Evolutionary conservation across 257 asterid genomes (phyloP).

Genomic region (Rehmannia glutinosa): DNA sequence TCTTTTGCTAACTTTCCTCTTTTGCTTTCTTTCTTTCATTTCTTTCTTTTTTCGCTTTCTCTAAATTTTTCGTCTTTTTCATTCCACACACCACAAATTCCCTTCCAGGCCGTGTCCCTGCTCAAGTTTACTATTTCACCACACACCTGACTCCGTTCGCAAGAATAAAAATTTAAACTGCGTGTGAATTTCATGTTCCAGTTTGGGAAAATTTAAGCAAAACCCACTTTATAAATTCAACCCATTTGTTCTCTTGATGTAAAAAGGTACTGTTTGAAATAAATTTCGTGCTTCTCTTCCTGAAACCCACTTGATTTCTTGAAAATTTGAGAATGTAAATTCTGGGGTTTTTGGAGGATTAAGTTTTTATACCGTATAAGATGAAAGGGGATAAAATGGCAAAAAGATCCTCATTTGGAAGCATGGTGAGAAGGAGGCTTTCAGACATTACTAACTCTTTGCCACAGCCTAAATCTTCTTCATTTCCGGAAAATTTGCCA

Average conservation of each 20-base stretch:
- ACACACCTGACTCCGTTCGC: neutral
- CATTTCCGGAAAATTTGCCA: slow-evolving; percentile 21
- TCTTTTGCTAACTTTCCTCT: neutral
- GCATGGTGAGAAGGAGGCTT: slow-evolving; percentile 56
- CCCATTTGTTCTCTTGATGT: neutral
- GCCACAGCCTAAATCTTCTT: slow-evolving; percentile 55
- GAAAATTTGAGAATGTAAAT: neutral
- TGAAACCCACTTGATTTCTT: neutral
- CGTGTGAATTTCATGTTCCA: neutral
- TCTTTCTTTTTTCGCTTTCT: neutral
- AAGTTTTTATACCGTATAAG: neutral
- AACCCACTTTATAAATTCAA: neutral
- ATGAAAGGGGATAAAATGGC: slow-evolving; percentile 73
- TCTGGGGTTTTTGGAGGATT: neutral
- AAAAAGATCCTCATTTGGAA: slow-evolving; percentile 71
- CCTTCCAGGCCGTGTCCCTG: too few species aligned
- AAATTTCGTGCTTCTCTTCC: neutral
- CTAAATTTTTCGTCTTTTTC: too few species aligned
- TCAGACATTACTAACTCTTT: slow-evolving; percentile 73
- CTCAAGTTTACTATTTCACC: too few species aligned
- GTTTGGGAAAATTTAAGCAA: neutral
- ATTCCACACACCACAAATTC: neutral
- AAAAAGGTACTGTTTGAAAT: neutral
- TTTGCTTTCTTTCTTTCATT: neutral
- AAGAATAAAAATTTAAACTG: neutral